Evolutionary conservation across 768 basidiomycete species (phyloP).

Genomic region (Suillus subaureus): DNA sequence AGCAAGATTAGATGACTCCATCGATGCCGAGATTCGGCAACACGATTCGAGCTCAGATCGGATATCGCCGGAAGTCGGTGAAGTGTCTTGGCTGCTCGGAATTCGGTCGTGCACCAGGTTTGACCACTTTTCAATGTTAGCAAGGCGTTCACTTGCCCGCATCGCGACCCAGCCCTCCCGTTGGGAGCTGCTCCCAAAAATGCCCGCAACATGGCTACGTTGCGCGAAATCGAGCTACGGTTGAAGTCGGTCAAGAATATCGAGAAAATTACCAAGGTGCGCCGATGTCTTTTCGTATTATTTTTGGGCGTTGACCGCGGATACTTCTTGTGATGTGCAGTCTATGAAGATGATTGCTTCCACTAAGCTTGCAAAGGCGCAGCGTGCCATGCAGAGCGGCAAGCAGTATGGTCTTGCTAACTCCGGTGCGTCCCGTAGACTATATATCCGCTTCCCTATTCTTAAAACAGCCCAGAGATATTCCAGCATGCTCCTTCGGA

Average conservation of each 20-base stretch:
- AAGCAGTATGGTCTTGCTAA: conserved; percentile 94
- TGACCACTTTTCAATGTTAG: conserved; percentile 42
- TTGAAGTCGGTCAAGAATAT: conserved; percentile 97
- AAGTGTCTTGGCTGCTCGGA: conserved; percentile 15
- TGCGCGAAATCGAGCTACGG: conserved; percentile 95
- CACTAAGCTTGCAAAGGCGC: conserved; percentile 93
- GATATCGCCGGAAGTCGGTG: conserved; percentile 44
- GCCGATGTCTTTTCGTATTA: conserved; percentile 25
- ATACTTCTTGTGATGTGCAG: conserved; percentile 39
- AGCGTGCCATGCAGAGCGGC: conserved; percentile 88
- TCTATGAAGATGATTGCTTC: conserved; percentile 99
- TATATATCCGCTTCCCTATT: conserved; percentile 9
- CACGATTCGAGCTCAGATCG: conserved; percentile 26
- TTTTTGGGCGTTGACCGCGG: conserved; percentile 2
- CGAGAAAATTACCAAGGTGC: conserved; percentile 99
- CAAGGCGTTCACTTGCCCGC: conserved; percentile 49
- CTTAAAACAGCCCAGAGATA: conserved; percentile 60
- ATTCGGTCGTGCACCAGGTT: conserved; percentile 17
- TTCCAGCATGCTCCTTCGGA: conserved; percentile 79
- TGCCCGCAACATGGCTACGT: conserved; percentile 93
- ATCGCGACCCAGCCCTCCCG: conserved; percentile 42
- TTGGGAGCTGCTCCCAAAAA: conserved; percentile 43
- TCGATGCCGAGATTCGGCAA: conserved; percentile 30
- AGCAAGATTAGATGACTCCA: conserved; percentile 13
- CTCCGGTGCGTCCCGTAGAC: conserved; percentile 55